Evolutionary conservation across 495 filamentous ascomycete species (phyloP).

Genomic region (Hyaloscypha finlandica): DNA sequence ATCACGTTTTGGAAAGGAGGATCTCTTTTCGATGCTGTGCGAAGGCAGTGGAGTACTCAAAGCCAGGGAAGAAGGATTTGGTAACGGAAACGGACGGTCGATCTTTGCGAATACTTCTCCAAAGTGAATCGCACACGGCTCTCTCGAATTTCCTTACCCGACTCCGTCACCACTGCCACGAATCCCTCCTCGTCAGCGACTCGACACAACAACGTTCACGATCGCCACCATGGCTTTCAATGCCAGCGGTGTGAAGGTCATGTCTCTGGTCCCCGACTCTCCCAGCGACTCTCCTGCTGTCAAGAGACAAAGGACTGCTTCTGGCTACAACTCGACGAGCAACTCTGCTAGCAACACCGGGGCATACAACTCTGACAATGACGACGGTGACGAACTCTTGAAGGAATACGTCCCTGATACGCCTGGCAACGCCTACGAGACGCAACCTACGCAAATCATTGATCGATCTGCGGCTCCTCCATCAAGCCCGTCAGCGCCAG

Average conservation of each 20-base stretch:
- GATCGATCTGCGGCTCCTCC: conserved; percentile 20
- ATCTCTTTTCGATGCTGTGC: not conserved
- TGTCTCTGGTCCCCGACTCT: conserved; percentile 12
- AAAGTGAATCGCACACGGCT: not conserved
- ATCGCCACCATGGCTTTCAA: conserved; percentile 19
- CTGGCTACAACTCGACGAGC: conserved; percentile 35
- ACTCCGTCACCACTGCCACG: not conserved
- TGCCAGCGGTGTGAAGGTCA: not conserved
- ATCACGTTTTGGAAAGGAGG: not conserved
- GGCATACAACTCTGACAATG: conserved; percentile 44
- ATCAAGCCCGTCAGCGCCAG: conserved; percentile 34
- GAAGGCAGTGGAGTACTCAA: not conserved
- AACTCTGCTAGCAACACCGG: conserved; percentile 32
- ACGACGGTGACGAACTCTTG: conserved; percentile 57
- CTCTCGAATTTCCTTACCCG: not conserved
- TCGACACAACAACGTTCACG: not conserved
- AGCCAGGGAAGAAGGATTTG: not conserved
- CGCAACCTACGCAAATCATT: conserved; percentile 75
- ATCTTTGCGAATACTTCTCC: not conserved
- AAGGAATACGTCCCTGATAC: conserved; percentile 40
- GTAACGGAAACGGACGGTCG: not conserved
- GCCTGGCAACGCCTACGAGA: conserved; percentile 37
- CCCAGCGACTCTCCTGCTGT: conserved; percentile 32
- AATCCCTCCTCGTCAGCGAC: not conserved
- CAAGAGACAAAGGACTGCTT: conserved; percentile 47